A percentile compares a stretch with the other conserved stretches of the same genome.
These are phyloP conservation scores for Aotearoamyces nothofagi DNA, from an alignment of 2,329 filamentous ascomycete species.

Conservation along the genomic window DNA sequence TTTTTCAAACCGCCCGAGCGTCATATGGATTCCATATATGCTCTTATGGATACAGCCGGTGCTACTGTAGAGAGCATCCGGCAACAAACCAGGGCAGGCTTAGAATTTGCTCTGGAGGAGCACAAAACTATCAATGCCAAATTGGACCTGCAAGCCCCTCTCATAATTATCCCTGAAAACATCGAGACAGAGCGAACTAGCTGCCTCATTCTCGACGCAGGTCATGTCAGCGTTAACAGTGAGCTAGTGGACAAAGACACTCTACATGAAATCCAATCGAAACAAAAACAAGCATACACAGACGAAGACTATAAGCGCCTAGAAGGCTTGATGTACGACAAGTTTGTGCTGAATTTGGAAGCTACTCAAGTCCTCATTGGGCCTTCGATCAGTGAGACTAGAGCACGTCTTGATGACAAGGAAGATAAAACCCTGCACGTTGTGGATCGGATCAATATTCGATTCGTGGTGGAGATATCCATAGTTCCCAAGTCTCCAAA, in stretches of 20 bases:
- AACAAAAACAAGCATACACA: slow-evolving; percentile 75
- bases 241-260: slow-evolving; percentile 88
- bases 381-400: slow-evolving; percentile 80
- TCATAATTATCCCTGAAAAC: slow-evolving; percentile 92
- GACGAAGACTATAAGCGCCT: slow-evolving; percentile 80
- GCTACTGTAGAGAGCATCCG: slow-evolving; percentile 90
- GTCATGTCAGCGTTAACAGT: slow-evolving; percentile 88
- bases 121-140: slow-evolving; percentile 98
- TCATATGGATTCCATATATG: slow-evolving; percentile 96
- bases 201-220: slow-evolving; percentile 89
- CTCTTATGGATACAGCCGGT: slow-evolving; percentile 87
- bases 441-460: slow-evolving; percentile 92
- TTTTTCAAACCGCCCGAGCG: slow-evolving; percentile 95
- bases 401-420: slow-evolving; percentile 57
- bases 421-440: slow-evolving; percentile 69
- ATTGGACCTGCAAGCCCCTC: slow-evolving; percentile 82
- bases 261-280: slow-evolving; percentile 76
- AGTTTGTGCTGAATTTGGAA: slow-evolving; percentile 81
- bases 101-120: slow-evolving; percentile 93
- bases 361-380: slow-evolving; percentile 94
- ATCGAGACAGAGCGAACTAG: slow-evolving; percentile 69
- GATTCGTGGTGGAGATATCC: slow-evolving; percentile 90
- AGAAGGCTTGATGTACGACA: slow-evolving; percentile 94
- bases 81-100: slow-evolving; percentile 86
- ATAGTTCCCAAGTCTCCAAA: slow-evolving; percentile 95